Base-by-base conservation (phyloP, 768 basidiomycete genomes). In the Flagelloscypha sp. region DNA sequence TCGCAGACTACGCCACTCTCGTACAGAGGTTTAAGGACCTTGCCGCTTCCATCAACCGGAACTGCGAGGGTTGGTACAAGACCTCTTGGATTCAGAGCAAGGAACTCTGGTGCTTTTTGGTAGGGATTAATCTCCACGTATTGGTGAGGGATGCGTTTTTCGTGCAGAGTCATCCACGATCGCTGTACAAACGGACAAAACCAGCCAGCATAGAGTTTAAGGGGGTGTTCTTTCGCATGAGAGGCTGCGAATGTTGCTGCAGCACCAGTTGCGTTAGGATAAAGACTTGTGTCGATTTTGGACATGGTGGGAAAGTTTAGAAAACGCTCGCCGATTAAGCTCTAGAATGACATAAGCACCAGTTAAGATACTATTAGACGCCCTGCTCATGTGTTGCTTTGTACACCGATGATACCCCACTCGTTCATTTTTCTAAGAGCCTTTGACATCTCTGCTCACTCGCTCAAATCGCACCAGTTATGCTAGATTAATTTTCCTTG, bases 51-150 rank as follows among this genome's bases (percentile, higher is more conserved):
- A 35, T 71, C 68, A 49, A 76, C 61, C 33, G 63, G 61, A 8
- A 65, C 48, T 1, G 63, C 65, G 12, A 43, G 24, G 0, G 69
- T 61, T 0, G 81, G 80, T 8, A 84, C 79, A 28, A 83, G 67
- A 5, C 82, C 81, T 46, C 75, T 78, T 0, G 82, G 80, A 41
- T 80, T 81, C 63, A 23, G 40, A 70, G 72, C 67, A 20, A 76
- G 58, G 48, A 74, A 75, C 27, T 70, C 63, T 11, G 63, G 55
- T 46, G 74, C 74, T 45, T 81, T 82, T 56, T 76, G 77, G 62
- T 82, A 83, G 2, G 79, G 77, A 53, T 80, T 78, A 15, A 75
- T 66, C 48, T 81, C 76, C 40, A 68, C 68, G 50, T 79, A 80
- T 42, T 78, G 76, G 47, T 83, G 84, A 1, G 73, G 72, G 19